Evolutionary conservation across 106 monocot species (phyloP).

Genomic region (Platanthera zijinensis): DNA sequence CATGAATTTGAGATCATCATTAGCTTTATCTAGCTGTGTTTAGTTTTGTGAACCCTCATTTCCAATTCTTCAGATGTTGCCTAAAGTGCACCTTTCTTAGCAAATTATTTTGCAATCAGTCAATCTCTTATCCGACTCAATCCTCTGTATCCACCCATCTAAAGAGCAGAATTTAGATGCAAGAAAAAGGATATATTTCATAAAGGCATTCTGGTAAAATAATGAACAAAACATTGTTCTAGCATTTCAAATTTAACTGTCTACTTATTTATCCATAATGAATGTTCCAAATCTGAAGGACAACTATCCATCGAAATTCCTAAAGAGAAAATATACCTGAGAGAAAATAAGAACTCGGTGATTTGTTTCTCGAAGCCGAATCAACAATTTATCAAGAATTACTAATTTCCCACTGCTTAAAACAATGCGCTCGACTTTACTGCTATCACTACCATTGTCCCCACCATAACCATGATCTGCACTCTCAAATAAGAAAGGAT

Average conservation of each 20-base stretch:
- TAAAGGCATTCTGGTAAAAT: neutral
- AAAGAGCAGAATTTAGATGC: no score
- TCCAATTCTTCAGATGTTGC: no score
- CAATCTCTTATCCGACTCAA: no score
- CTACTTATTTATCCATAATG: neutral
- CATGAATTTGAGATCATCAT: no score
- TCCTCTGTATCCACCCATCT: no score
- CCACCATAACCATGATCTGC: constrained; percentile 99
- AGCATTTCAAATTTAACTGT: neutral
- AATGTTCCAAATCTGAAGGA: neutral
- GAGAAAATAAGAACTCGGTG: constrained; percentile 98
- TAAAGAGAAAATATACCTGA: constrained; percentile 51
- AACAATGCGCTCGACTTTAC: constrained; percentile 92
- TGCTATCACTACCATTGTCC: constrained; percentile 68
- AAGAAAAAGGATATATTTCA: neutral
- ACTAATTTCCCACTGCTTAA: constrained; percentile 96
- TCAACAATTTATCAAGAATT: constrained; percentile 86
- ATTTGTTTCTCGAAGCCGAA: constrained; percentile 74
- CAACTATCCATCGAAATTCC: neutral
- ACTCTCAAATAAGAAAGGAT: constrained; percentile 99
- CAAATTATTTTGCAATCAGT: no score
- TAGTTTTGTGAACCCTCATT: no score
- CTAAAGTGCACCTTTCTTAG: no score
- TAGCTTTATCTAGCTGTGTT: no score
- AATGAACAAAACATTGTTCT: neutral